Conservation (phyloP, 1,139 yeast genomes). For the Diutina catenulata region DNA sequence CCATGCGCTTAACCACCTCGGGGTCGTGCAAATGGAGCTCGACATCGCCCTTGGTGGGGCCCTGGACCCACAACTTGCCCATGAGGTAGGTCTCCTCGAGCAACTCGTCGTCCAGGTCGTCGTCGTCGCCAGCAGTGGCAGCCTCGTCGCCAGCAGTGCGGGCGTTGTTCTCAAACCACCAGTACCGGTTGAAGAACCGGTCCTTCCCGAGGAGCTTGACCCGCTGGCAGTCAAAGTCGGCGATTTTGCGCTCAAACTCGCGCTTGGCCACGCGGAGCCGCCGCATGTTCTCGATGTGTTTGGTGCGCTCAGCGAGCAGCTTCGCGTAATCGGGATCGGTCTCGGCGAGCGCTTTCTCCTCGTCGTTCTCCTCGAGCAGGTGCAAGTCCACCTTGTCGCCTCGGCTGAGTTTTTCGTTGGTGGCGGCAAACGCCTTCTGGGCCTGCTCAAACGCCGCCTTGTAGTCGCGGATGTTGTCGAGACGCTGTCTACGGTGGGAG, state of each 20-base stretch:
- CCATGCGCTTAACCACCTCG: slow-evolving; percentile 15
- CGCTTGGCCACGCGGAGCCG: slow-evolving; percentile 34
- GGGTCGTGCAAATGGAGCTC: slow-evolving; percentile 21
- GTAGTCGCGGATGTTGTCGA: slow-evolving; percentile 56
- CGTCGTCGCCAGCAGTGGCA: slow-evolving; percentile 22
- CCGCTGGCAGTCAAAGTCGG: slow-evolving; percentile 69
- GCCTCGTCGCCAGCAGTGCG: slow-evolving; percentile 37
- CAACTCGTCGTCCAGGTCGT: slow-evolving; percentile 28
- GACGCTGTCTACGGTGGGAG: slow-evolving; percentile 50
- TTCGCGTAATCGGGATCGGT: slow-evolving; percentile 34
- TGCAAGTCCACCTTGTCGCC: slow-evolving; percentile 9
- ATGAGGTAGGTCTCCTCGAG: slow-evolving; percentile 56
- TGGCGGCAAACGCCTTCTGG: slow-evolving; percentile 29
- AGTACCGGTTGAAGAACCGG: slow-evolving; percentile 72
- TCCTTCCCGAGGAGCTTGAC: slow-evolving; percentile 73
- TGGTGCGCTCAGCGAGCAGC: slow-evolving; percentile 31
- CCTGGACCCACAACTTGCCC: slow-evolving; percentile 92
- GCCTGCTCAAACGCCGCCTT: slow-evolving; percentile 40
- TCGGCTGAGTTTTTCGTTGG: slow-evolving; percentile 17
- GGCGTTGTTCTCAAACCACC: slow-evolving; percentile 93
- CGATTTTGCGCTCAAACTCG: slow-evolving; percentile 42
- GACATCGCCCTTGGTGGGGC: slow-evolving; percentile 65
- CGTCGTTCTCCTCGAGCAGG: slow-evolving; percentile 32
- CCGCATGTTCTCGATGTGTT: slow-evolving; percentile 27
- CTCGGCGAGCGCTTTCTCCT: slow-evolving; percentile 37